Evolutionary conservation across 192 early-diverging fungal genomes (phyloP).

Genomic region (Linnemannia zychae): DNA sequence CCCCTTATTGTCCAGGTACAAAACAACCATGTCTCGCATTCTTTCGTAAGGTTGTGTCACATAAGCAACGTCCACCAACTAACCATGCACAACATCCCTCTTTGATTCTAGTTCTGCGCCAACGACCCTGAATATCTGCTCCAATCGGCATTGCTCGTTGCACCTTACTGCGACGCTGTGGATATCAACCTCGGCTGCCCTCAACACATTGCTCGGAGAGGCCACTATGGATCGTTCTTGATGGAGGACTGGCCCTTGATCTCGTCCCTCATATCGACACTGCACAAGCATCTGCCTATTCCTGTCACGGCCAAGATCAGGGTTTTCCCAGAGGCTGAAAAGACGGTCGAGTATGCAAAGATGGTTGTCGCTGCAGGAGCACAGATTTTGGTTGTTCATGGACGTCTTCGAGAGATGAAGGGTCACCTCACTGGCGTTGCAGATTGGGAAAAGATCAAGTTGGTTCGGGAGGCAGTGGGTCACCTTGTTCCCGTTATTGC

Average conservation of each 20-base stretch:
- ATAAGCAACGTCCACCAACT: background rate
- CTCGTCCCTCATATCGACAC: constrained; percentile 60
- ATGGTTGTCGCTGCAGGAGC: constrained; percentile 96
- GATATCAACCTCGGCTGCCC: constrained; percentile 98
- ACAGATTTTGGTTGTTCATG: constrained; percentile 94
- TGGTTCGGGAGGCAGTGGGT: constrained; percentile 83
- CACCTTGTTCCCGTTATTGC: constrained; percentile 89
- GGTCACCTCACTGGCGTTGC: constrained; percentile 96
- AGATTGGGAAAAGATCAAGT: constrained; percentile 94
- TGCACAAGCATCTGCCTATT: constrained; percentile 85
- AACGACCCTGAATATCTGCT: constrained; percentile 92
- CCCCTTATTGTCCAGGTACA: constrained; percentile 87
- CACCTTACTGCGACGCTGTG: constrained; percentile 90
- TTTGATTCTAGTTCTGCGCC: constrained; percentile 86
- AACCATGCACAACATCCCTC: background rate
- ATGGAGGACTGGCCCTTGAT: constrained; percentile 96
- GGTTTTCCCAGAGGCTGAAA: constrained; percentile 89
- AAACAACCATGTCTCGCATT: background rate
- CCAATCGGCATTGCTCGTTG: constrained; percentile 85
- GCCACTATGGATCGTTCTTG: constrained; percentile 94
- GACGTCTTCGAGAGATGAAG: constrained; percentile 95
- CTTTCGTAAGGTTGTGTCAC: background rate
- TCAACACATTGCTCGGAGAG: constrained; percentile 92
- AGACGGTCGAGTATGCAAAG: constrained; percentile 94
- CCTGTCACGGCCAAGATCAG: constrained; percentile 98